A percentile compares a stretch with the other conserved stretches of the same genome.
Conservation (phyloP, 2,329 filamentous ascomycete species). For the Aspergillus sclerotialis region DNA sequence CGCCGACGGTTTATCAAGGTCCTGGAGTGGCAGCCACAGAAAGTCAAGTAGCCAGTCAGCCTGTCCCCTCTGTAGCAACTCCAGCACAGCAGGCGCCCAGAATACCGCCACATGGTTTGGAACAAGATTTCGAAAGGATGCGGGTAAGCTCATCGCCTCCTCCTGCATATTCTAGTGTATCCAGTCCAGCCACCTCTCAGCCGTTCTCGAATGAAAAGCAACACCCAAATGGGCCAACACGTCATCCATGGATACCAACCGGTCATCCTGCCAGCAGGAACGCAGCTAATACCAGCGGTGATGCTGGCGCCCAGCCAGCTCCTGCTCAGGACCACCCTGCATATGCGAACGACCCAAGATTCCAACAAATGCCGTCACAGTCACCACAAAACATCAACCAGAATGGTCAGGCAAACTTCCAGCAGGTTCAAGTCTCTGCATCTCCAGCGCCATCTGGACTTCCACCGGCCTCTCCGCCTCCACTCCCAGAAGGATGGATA, state of each 20-base stretch:
- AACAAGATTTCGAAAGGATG: slow-evolving; percentile 80
- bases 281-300: slow-evolving; percentile 14
- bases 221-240: slow-evolving; percentile 33
- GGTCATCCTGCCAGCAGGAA: slow-evolving; percentile 20
- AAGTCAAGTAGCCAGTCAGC: slow-evolving; percentile 28
- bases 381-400: slow-evolving; percentile 33
- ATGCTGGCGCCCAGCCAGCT: slow-evolving; percentile 20
- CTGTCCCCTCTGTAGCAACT: slow-evolving; percentile 14
- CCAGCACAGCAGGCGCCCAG: slow-evolving; percentile 16
- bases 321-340: slow-evolving; percentile 65
- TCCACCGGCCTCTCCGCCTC: slow-evolving; percentile 77
- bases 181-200: slow-evolving; percentile 42
- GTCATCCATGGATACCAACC: slow-evolving; percentile 7
- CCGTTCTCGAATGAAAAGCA: slow-evolving; percentile 75
- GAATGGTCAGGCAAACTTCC: slow-evolving; percentile 15
- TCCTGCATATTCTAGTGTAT: slow-evolving; percentile 85
- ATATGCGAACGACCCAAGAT: slow-evolving; percentile 75
- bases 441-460: slow-evolving; percentile 37
- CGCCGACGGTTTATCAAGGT: slow-evolving; percentile 87
- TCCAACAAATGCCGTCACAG: slow-evolving; percentile 29
- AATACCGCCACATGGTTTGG: slow-evolving; percentile 63
- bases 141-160: slow-evolving; percentile 76
- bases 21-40: slow-evolving; percentile 56
- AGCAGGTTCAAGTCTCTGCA: slow-evolving; percentile 19
- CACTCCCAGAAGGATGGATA: slow-evolving; percentile 96